Evolutionary conservation across 2,329 filamentous ascomycete genomes (phyloP).

Genomic region (Geosmithia flava): DNA sequence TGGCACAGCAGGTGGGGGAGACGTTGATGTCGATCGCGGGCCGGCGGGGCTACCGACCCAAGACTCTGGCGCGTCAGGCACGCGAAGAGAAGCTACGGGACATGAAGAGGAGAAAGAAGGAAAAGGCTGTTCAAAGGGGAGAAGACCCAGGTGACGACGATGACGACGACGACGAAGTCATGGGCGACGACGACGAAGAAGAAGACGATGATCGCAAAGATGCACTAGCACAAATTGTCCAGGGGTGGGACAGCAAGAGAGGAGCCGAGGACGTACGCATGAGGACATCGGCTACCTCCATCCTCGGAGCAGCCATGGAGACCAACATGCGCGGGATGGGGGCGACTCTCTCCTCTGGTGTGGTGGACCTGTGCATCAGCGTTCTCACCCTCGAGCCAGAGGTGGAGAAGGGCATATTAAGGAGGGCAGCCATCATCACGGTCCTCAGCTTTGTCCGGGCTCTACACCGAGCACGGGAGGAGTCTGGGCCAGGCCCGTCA

Average conservation of each 20-base stretch:
- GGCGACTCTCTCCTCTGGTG: slow-evolving; percentile 35
- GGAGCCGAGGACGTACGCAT: slow-evolving; percentile 60
- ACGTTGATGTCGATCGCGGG: slow-evolving; percentile 52
- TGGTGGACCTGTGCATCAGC: slow-evolving; percentile 50
- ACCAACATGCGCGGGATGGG: slow-evolving; percentile 45
- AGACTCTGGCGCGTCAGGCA: slow-evolving; percentile 43
- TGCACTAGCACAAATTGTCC: slow-evolving; percentile 44
- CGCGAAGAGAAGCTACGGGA: slow-evolving; percentile 35
- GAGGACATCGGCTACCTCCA: slow-evolving; percentile 55
- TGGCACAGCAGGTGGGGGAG: slow-evolving; percentile 38
- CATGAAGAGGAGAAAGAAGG: slow-evolving; percentile 33
- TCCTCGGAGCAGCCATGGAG: slow-evolving; percentile 49
- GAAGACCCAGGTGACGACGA: slow-evolving; percentile 26
- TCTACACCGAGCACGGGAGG: slow-evolving; percentile 38
- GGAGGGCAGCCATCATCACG: slow-evolving; percentile 53
- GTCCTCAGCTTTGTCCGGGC: slow-evolving; percentile 50
- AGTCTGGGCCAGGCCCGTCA: no score
- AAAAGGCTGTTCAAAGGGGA: slow-evolving; percentile 25
- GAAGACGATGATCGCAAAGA: slow-evolving; percentile 29
- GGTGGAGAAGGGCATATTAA: slow-evolving; percentile 48
- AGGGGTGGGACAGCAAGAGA: slow-evolving; percentile 54
- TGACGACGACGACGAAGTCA: slow-evolving; percentile 31
- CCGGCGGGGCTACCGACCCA: slow-evolving; percentile 46
- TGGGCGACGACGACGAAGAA: slow-evolving; percentile 18
- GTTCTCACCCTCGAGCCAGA: slow-evolving; percentile 51